These are phyloP conservation scores for Abrus precatorius DNA, from an alignment of 306 rosid species.

Conservation along the genomic window DNA sequence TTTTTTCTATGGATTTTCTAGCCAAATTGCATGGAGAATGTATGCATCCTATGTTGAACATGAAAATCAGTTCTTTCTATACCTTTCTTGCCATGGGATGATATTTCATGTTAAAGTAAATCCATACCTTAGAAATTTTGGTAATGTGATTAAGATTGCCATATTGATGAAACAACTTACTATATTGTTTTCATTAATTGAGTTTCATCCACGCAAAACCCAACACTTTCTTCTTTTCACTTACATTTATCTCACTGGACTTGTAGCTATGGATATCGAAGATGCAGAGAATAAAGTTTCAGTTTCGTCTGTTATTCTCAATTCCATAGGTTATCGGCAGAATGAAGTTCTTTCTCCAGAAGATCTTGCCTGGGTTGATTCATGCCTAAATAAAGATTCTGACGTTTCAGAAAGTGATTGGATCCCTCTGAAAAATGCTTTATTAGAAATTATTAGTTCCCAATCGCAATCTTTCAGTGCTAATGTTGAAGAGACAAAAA, in stretches of 20 bases:
- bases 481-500: constrained; percentile 41
- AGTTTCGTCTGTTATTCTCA: constrained; percentile 32
- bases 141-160: not conserved
- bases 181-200: not conserved
- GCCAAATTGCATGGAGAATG: constrained; percentile 29
- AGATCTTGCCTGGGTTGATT: constrained; percentile 81
- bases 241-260: constrained; percentile 31
- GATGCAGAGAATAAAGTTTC: constrained; percentile 42
- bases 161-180: constrained; percentile 14
- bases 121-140: not conserved
- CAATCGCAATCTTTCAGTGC: constrained; percentile 44
- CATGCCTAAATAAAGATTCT: constrained; percentile 60
- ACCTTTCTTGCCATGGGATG: constrained; percentile 7
- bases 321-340: constrained; percentile 36
- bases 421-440: constrained; percentile 65
- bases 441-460: constrained; percentile 66
- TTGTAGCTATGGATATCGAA: constrained; percentile 52
- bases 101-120: not conserved
- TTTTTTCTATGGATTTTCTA: constrained; percentile 15
- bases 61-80: constrained; percentile 3
- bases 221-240: constrained; percentile 18
- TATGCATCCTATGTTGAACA: constrained; percentile 25
- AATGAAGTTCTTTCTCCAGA: constrained; percentile 60
- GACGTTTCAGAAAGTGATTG: constrained; percentile 56
- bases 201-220: not conserved